A percentile compares a stretch with the other conserved stretches of the same genome.
Evolutionary conservation across 1,284 basidiomycete species (phyloP).

Genomic region (Schizophyllum amplum): DNA sequence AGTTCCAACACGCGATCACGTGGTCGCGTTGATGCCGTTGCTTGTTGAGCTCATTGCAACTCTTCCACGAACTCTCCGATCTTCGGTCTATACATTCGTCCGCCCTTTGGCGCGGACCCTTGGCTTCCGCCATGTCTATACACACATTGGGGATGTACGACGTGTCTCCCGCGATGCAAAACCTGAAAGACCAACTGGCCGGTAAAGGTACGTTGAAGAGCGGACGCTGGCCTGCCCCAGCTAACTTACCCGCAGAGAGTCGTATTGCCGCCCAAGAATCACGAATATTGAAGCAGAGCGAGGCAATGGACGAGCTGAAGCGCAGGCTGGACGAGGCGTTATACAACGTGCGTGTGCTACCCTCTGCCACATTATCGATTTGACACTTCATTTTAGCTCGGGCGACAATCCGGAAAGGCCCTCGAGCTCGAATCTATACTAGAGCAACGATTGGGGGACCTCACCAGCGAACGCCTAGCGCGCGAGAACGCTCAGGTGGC

Average conservation of each 20-base stretch:
- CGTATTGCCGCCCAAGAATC: slow-evolving; percentile 50
- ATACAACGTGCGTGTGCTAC: slow-evolving; percentile 40
- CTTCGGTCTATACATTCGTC: no score
- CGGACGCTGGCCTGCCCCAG: slow-evolving; percentile 1
- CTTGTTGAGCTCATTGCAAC: no score
- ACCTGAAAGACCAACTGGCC: slow-evolving; percentile 49
- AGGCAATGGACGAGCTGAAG: slow-evolving; percentile 46
- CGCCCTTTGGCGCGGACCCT: no score
- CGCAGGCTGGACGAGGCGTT: slow-evolving; percentile 46
- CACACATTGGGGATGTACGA: slow-evolving; percentile 52
- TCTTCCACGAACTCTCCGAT: no score
- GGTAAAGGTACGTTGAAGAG: slow-evolving; percentile 45
- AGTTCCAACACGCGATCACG: no score
- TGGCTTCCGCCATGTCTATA: slow-evolving; percentile 38
- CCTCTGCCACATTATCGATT: slow-evolving; percentile 8
- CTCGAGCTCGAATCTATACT: slow-evolving; percentile 47
- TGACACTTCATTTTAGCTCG: slow-evolving; percentile 33
- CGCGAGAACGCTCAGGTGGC: slow-evolving; percentile 48
- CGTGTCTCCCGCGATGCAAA: slow-evolving; percentile 49
- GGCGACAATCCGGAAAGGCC: slow-evolving; percentile 47
- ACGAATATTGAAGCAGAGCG: slow-evolving; percentile 44
- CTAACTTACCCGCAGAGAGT: slow-evolving; percentile 32
- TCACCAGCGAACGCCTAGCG: slow-evolving; percentile 45
- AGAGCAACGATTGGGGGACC: slow-evolving; percentile 37
- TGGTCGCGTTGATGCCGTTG: no score